Percentiles rank a stretch among this genome's conserved stretches.
Conservation (phyloP, 176 grass and related monocot genomes). For the Triticum dicoccoides region DNA sequence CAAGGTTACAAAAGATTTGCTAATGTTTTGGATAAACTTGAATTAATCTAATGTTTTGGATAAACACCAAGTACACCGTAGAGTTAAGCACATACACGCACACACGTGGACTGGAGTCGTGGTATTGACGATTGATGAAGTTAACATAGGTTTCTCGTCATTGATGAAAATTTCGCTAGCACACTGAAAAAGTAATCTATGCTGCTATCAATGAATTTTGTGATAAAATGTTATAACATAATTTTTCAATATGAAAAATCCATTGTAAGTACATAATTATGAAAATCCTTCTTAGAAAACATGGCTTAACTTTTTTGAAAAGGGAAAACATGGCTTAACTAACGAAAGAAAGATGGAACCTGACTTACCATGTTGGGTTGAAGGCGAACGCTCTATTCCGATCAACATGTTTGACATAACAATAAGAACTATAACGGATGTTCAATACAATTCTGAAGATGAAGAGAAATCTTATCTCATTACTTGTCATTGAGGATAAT, state of each 20-base stretch:
- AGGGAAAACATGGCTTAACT: background rate
- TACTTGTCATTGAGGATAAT: too few relatives aligned
- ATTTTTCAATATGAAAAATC: background rate
- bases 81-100: background rate
- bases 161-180: too few relatives aligned
- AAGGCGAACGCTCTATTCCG: background rate
- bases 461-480: background rate
- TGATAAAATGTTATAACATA: background rate
- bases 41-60: too few relatives aligned
- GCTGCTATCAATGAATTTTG: too few relatives aligned
- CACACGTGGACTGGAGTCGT: too few relatives aligned
- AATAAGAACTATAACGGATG: background rate
- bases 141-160: too few relatives aligned
- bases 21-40: too few relatives aligned
- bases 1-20: too few relatives aligned
- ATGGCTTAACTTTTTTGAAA: too few relatives aligned
- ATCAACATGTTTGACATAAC: background rate
- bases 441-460: background rate
- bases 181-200: too few relatives aligned
- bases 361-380: background rate
- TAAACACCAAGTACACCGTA: background rate
- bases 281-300: background rate
- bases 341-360: too few relatives aligned
- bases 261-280: background rate
- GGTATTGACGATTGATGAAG: too few relatives aligned